Base-by-base conservation (phyloP, 768 basidiomycete genomes). In the Dioszegia hungarica region DNA sequence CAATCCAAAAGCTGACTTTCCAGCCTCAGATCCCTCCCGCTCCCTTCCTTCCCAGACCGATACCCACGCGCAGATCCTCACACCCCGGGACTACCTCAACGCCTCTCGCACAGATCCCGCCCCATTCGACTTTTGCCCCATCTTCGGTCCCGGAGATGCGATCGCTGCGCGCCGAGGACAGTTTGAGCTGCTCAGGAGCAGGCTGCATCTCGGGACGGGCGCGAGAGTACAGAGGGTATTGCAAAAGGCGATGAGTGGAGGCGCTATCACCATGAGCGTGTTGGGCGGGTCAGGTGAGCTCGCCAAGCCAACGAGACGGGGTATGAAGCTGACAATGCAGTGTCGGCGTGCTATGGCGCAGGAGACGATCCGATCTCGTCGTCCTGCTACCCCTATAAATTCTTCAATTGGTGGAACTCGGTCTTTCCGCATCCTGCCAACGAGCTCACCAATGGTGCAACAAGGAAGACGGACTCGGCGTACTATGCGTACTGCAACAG, bases 401-500 rank as follows among this genome's bases (percentile, higher is more conserved):
- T 98, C 79, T 98, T 98, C 80, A 80, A 86, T 48, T 99, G 95
- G 94, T 95, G 94, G 89, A 90, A 93, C 77, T 82, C 81, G 52
- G 84, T 98, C n/a, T 99, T 99, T 78, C 95, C 94, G 0, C 90
- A 99, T 75, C 94, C 94, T 0, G 93, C 92, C 1, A 91, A 93
- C 11, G 93, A 98, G 75, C 83, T 99, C 64, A 99, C 94, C 25
- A 99, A 99, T 75, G 94, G 94, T 33, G 94, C 94, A 3, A 88
- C 93, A 82, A 82, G 90, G 15, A 85, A 86, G 47, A 92, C 93
- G 20, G 87, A 88, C 76, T 91, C 92, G 0, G 87, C 85, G 11
- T 99, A 99, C 78, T 99, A 93, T 79, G 88, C 87, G 9, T 98
- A 86, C 79, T 99, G 94, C 80, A 88, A 85, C 66, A 82, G 83